These are phyloP conservation scores for Plasmodium berghei DNA, from an alignment of 169 alveolate genomes.

Conservation along the genomic window DNA sequence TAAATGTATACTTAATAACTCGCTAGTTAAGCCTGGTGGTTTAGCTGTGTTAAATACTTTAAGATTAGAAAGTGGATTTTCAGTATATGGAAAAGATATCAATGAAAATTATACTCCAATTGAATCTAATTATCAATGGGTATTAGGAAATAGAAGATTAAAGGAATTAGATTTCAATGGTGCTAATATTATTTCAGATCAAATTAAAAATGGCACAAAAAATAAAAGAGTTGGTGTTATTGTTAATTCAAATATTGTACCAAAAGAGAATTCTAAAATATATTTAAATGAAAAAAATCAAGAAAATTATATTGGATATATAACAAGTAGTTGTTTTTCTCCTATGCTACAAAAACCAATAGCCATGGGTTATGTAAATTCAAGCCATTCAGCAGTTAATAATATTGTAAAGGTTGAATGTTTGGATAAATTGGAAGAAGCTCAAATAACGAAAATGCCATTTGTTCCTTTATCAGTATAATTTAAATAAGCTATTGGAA, in stretches of 20 bases:
- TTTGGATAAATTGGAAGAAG: constrained; percentile 39
- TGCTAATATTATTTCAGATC: constrained; percentile 63
- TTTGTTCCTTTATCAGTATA: constrained; percentile 73
- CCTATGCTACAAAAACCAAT: constrained; percentile 73
- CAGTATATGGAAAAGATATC: constrained; percentile 76
- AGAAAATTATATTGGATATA: constrained; percentile 53
- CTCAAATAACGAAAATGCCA: constrained; percentile 75
- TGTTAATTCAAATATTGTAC: constrained; percentile 52
- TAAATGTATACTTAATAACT: constrained; percentile 38
- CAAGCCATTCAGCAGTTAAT: constrained; percentile 19
- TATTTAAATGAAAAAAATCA: constrained; percentile 32
- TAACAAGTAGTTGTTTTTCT: constrained; percentile 70
- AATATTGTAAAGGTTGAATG: constrained; percentile 43
- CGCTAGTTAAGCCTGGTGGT: constrained; percentile 77
- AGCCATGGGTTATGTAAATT: constrained; percentile 72
- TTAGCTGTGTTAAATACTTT: constrained; percentile 68
- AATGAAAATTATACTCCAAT: constrained; percentile 71
- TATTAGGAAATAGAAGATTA: constrained; percentile 63
- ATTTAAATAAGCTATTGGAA: constrained; percentile 15
- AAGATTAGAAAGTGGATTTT: constrained; percentile 77
- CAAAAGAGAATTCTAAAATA: constrained; percentile 69
- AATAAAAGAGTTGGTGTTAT: constrained; percentile 63
- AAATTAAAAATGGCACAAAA: constrained; percentile 68
- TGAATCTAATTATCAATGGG: constrained; percentile 76
- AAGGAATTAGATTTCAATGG: constrained; percentile 75